A percentile compares a stretch with the other conserved stretches of the same genome.
phyloP scores from a whole-genome alignment of 164 flowering plant genomes.

The Macadamia tetraphylla region DNA sequence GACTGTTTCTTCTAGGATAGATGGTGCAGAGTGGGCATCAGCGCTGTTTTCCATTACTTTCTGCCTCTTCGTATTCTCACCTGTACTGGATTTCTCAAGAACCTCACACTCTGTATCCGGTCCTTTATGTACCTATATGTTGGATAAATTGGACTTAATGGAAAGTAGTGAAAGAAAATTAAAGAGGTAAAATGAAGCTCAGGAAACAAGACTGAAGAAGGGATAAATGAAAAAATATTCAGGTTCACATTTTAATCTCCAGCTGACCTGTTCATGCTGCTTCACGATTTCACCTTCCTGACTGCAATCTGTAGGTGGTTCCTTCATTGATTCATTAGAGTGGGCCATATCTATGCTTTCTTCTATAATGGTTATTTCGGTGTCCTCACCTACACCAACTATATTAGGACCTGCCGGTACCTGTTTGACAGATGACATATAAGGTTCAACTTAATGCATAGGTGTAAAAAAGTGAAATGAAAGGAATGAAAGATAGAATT shows the following conservation, averaged over 20 bases:
- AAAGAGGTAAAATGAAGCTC: not conserved
- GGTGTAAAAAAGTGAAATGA: not conserved
- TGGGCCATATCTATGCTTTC: constrained; percentile 2
- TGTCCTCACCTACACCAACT: not conserved
- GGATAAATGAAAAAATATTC: too few species aligned
- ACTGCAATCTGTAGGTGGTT: constrained; percentile 1
- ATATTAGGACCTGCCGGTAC: not conserved
- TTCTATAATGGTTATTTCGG: not conserved
- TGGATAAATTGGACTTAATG: not conserved
- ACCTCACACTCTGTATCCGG: not conserved
- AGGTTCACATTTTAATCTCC: not conserved
- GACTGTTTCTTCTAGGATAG: not conserved
- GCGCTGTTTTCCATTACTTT: not conserved
- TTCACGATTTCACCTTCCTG: constrained; percentile 4
- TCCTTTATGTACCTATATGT: not conserved
- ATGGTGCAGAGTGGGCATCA: not conserved
- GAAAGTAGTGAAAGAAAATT: not conserved
- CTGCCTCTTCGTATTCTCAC: not conserved
- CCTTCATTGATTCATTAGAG: not conserved
- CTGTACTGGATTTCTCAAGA: not conserved
- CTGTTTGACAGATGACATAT: not conserved
- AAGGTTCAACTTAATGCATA: not conserved
- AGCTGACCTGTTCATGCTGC: not conserved
- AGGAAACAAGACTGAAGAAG: not conserved
- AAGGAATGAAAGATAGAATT: not conserved